A percentile compares a stretch with the other conserved stretches of the same genome.
phyloP scores from a whole-genome alignment of 345 rosid genomes.

The Moricandia moricandioides region DNA sequence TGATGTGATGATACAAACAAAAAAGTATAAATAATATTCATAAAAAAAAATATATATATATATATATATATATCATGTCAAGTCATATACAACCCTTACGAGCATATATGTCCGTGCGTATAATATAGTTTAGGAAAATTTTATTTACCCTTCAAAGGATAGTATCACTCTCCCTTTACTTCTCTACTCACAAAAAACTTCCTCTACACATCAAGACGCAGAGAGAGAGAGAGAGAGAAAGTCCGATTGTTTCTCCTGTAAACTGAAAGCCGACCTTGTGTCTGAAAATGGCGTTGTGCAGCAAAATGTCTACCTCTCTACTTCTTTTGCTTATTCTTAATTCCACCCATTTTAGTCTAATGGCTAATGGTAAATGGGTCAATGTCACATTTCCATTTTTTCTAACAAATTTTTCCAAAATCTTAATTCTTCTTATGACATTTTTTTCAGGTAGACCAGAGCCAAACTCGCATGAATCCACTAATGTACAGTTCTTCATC shows the following conservation, averaged over 20 bases:
- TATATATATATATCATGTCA: slow-evolving; percentile 16
- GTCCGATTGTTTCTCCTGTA: slow-evolving; percentile 17
- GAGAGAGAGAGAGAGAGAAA: slow-evolving; percentile 11
- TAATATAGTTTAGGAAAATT: slow-evolving; percentile 16
- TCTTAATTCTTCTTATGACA: slow-evolving; percentile 13
- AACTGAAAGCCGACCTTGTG: slow-evolving; percentile 17
- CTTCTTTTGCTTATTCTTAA: slow-evolving; percentile 48
- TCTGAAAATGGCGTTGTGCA: slow-evolving; percentile 35
- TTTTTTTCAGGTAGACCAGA: slow-evolving; percentile 57
- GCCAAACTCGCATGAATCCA: slow-evolving; percentile 35
- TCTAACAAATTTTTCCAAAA: neutral
- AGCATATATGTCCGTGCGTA: slow-evolving; percentile 28
- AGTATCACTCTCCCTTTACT: slow-evolving; percentile 14
- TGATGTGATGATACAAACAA: slow-evolving; percentile 32
- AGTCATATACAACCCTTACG: slow-evolving; percentile 24
- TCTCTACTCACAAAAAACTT: slow-evolving; percentile 18
- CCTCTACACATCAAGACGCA: slow-evolving; percentile 18
- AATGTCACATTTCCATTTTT: slow-evolving; percentile 23
- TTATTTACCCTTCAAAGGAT: slow-evolving; percentile 11
- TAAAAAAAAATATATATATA: neutral
- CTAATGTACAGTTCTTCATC: slow-evolving; percentile 42
- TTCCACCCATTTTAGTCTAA: slow-evolving; percentile 50
- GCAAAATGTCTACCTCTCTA: slow-evolving; percentile 38
- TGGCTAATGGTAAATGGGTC: slow-evolving; percentile 55
- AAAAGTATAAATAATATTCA: neutral